phyloP scores from a whole-genome alignment of 1,284 basidiomycete genomes.

The Ustilago cynodontis region DNA sequence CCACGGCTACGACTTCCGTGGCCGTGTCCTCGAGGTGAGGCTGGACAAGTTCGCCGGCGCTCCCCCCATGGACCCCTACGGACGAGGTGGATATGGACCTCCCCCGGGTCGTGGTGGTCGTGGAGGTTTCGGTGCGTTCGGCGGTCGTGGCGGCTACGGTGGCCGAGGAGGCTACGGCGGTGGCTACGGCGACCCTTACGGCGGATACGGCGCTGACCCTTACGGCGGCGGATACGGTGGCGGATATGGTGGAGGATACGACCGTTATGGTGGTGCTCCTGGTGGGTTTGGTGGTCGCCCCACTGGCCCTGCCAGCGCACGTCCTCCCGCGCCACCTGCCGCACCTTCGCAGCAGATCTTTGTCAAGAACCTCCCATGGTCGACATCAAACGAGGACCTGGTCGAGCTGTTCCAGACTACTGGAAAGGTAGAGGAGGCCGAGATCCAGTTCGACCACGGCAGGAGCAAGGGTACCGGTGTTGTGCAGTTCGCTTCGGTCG shows the following conservation, averaged over 20 bases:
- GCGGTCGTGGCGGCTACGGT: slow-evolving; percentile 66
- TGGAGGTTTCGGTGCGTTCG: slow-evolving; percentile 12
- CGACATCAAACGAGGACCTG: slow-evolving; percentile 97
- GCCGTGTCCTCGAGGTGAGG: slow-evolving; percentile 59
- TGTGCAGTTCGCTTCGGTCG: slow-evolving; percentile 89
- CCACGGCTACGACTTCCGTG: slow-evolving; percentile 63
- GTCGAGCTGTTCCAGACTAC: slow-evolving; percentile 98
- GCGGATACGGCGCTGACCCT: slow-evolving; percentile 42
- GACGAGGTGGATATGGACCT: slow-evolving; percentile 74
- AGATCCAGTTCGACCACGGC: slow-evolving; percentile 89
- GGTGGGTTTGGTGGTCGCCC: slow-evolving; percentile 25
- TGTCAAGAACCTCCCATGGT: slow-evolving; percentile 97
- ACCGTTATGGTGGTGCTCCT: slow-evolving; percentile 21
- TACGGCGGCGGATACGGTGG: slow-evolving; percentile 68
- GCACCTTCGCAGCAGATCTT: slow-evolving; percentile 96
- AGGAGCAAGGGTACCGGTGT: slow-evolving; percentile 93
- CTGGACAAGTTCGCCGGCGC: slow-evolving; percentile 84
- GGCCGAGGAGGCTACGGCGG: slow-evolving; percentile 72
- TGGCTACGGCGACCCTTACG: slow-evolving; percentile 62
- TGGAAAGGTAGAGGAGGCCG: slow-evolving; percentile 90
- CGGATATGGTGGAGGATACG: slow-evolving; percentile 41
- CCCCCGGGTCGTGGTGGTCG: slow-evolving; percentile 66
- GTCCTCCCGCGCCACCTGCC: slow-evolving; percentile 68
- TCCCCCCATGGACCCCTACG: slow-evolving; percentile 43
- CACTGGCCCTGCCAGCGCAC: slow-evolving; percentile 17